Evolutionary conservation across 148 eudicot species (phyloP).

Genomic region (Persicaria maculosa): DNA sequence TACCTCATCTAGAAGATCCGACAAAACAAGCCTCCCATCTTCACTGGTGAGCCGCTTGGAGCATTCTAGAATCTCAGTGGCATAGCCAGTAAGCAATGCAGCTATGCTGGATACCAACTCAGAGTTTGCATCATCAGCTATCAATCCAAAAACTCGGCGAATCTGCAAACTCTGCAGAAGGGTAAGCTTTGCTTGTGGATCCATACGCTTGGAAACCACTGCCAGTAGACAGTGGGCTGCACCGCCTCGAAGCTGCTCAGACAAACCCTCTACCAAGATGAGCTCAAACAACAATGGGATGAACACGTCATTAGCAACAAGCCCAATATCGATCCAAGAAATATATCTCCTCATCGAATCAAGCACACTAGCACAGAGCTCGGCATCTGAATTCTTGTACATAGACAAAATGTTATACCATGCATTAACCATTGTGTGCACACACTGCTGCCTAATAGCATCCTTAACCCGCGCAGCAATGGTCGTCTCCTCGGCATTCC

Average conservation of each 20-base stretch:
- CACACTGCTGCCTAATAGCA: slow-evolving; percentile 94
- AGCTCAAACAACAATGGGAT: slow-evolving; percentile 66
- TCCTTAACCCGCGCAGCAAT: slow-evolving; percentile 72
- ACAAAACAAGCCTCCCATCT: slow-evolving; percentile 46
- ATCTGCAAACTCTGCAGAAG: slow-evolving; percentile 71
- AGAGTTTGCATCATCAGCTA: slow-evolving; percentile 53
- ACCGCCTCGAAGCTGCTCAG: slow-evolving; percentile 69
- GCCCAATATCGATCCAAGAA: slow-evolving; percentile 89
- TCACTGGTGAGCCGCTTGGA: slow-evolving; percentile 48
- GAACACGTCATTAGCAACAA: slow-evolving; percentile 65
- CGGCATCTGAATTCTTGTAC: slow-evolving; percentile 71
- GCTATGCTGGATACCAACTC: slow-evolving; percentile 70
- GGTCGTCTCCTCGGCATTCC: slow-evolving; percentile 50
- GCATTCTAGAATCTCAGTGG: slow-evolving; percentile 74
- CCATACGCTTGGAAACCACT: slow-evolving; percentile 77
- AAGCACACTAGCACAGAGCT: slow-evolving; percentile 61
- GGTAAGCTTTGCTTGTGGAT: slow-evolving; percentile 53
- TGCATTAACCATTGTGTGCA: slow-evolving; percentile 57
- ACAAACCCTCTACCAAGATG: slow-evolving; percentile 51
- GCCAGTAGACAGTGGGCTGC: slow-evolving; percentile 71
- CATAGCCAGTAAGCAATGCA: slow-evolving; percentile 80
- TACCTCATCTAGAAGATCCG: slow-evolving; percentile 76
- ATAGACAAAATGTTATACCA: slow-evolving; percentile 72
- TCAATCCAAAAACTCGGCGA: slow-evolving; percentile 59
- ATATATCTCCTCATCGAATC: slow-evolving; percentile 80